These are phyloP conservation scores for Phytophthora fragariaefolia DNA, from an alignment of 352 stramenopile species.

Conservation along the genomic window DNA sequence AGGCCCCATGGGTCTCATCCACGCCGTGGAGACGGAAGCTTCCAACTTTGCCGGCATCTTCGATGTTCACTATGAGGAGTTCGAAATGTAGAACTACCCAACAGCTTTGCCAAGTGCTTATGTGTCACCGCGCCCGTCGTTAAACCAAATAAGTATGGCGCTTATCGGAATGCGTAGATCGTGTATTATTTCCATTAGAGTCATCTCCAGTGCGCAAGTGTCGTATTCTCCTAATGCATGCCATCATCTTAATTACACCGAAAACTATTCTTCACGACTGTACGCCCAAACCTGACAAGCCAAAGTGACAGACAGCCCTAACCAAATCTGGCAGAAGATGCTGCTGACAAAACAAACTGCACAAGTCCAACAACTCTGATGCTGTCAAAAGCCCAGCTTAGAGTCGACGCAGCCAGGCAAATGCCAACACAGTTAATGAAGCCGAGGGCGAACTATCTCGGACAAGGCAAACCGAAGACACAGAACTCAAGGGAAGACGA, in stretches of 20 bases:
- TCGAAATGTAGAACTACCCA: slow-evolving; percentile 80
- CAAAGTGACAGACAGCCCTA: too few species aligned
- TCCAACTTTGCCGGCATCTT: slow-evolving; percentile 86
- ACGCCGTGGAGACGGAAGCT: slow-evolving; percentile 75
- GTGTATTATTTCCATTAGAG: slow-evolving; percentile 5
- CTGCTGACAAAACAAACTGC: too few species aligned
- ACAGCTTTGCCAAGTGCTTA: slow-evolving; percentile 32
- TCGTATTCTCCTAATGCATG: not conserved
- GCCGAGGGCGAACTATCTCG: too few species aligned
- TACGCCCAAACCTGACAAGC: too few species aligned
- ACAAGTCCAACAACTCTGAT: too few species aligned
- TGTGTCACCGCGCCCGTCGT: slow-evolving; percentile 34
- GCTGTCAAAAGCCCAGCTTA: too few species aligned
- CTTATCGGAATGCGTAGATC: slow-evolving; percentile 19
- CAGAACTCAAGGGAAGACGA: slow-evolving; percentile 18
- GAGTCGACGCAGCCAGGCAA: too few species aligned
- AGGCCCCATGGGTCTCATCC: slow-evolving; percentile 82
- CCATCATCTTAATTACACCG: not conserved
- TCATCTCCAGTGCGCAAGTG: slow-evolving; percentile 1
- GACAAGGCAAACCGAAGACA: not conserved
- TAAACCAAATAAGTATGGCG: slow-evolving; percentile 35
- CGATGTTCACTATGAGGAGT: slow-evolving; percentile 90
- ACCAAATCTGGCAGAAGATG: too few species aligned
- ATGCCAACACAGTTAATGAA: too few species aligned
- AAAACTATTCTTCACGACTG: too few species aligned